Evolutionary conservation across 371 early-diverging fungal genomes (phyloP).

Genomic region (Mucor sp.): DNA sequence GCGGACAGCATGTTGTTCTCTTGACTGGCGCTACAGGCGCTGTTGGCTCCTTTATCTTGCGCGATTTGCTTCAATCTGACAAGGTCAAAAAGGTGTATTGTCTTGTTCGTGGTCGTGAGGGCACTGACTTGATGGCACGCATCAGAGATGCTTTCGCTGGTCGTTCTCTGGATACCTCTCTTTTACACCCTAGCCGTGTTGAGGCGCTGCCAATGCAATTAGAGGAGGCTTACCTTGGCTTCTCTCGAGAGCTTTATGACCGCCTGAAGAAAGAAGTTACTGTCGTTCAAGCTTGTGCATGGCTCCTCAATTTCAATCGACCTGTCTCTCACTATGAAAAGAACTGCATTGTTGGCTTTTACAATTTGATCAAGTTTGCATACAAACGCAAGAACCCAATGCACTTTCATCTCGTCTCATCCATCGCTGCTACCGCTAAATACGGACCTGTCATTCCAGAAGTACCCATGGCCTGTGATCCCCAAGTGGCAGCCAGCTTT

Average conservation of each 20-base stretch:
- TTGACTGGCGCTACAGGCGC: conserved; percentile 48
- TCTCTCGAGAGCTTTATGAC: conserved; percentile 17
- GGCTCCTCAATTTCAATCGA: conserved; percentile 38
- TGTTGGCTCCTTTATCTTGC: conserved; percentile 40
- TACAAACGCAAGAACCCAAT: conserved; percentile 25
- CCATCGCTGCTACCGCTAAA: conserved; percentile 24
- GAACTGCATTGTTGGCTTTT: conserved; percentile 30
- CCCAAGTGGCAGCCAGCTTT: conserved; percentile 33
- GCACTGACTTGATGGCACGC: conserved; percentile 13
- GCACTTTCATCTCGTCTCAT: conserved; percentile 34
- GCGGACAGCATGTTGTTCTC: conserved; percentile 19
- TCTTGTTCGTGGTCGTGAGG: conserved; percentile 25
- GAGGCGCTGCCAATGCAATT: conserved; percentile 16
- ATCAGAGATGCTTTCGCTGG: conserved; percentile 21
- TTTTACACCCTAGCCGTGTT: conserved; percentile 10
- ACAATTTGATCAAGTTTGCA: conserved; percentile 37
- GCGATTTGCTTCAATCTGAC: conserved; percentile 18
- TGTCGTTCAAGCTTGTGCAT: conserved; percentile 33
- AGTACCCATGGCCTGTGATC: conserved; percentile 15
- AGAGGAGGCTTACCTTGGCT: conserved; percentile 23
- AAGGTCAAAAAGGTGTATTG: conserved; percentile 29
- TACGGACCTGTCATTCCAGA: conserved; percentile 22
- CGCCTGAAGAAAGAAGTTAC: conserved; percentile 29
- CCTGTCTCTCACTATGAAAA: conserved; percentile 35
- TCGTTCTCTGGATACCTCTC: conserved; percentile 21